Evolutionary conservation across 2,329 filamentous ascomycete species (phyloP).

Genomic region (Aphanoascus verrucosus): DNA sequence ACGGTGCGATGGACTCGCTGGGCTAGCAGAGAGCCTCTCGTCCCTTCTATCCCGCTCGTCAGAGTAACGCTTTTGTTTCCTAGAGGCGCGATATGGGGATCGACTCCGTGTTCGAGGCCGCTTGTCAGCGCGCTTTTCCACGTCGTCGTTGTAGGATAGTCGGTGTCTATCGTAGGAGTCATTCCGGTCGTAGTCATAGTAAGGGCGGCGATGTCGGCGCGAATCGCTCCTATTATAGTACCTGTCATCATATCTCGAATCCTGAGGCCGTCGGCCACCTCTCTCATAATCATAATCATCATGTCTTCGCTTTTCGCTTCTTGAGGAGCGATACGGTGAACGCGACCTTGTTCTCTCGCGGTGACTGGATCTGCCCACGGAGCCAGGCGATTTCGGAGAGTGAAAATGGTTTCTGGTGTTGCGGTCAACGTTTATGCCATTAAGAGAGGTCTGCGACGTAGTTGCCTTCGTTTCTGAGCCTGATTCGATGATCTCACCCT

Average conservation of each 20-base stretch:
- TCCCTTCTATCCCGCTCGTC: constrained; percentile 27
- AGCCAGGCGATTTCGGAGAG: constrained; percentile 40
- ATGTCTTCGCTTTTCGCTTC: constrained; percentile 34
- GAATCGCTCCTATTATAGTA: constrained; percentile 32
- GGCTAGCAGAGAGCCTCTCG: constrained; percentile 14
- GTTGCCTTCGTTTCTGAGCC: constrained; percentile 71
- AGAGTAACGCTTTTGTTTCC: constrained; percentile 31
- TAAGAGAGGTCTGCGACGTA: constrained; percentile 62
- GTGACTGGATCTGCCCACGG: constrained; percentile 49
- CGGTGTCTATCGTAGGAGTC: constrained; percentile 28
- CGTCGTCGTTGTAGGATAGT: constrained; percentile 43
- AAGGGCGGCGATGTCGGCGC: constrained; percentile 31
- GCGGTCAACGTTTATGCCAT: constrained; percentile 83
- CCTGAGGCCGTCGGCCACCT: constrained; percentile 25
- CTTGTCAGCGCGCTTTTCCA: constrained; percentile 42
- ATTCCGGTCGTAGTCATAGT: constrained; percentile 45
- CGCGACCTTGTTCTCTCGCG: constrained; percentile 45
- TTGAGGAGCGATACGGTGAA: constrained; percentile 31
- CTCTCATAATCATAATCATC: constrained; percentile 30
- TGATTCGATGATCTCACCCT: constrained; percentile 76
- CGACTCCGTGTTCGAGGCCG: constrained; percentile 46
- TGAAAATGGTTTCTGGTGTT: constrained; percentile 62
- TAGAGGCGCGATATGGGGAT: constrained; percentile 35
- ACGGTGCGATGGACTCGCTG: constrained; percentile 4
- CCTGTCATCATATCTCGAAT: constrained; percentile 32